Conservation (phyloP, 140 eudicot species). For the Stevia rebaudiana region DNA sequence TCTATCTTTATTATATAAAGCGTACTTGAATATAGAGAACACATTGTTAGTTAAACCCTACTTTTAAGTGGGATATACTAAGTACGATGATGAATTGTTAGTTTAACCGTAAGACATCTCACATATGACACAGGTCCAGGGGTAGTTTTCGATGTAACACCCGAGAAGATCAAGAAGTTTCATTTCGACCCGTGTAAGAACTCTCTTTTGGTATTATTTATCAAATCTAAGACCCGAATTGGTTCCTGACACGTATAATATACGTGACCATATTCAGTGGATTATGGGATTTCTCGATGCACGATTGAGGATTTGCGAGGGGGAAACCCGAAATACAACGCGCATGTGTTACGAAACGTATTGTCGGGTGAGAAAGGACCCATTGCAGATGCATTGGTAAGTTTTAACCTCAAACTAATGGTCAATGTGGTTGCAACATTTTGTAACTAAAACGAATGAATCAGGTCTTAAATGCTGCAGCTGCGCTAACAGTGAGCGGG, state of each 20-base stretch:
- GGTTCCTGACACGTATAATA: neutral
- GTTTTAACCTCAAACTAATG: conserved; percentile 14
- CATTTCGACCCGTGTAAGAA: conserved; percentile 74
- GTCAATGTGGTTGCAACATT: neutral
- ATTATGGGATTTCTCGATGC: conserved; percentile 91
- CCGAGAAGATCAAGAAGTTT: conserved; percentile 58
- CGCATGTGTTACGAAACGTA: conserved; percentile 46
- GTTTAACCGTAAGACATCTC: neutral
- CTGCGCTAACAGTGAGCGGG: conserved; percentile 78
- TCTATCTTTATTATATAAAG: conserved; percentile 2
- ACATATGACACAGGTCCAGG: conserved; percentile 50
- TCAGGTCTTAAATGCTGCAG: conserved; percentile 91
- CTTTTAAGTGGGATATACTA: too few relatives aligned
- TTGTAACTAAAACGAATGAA: neutral
- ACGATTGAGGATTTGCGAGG: conserved; percentile 62
- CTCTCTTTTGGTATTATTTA: neutral
- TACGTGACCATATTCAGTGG: conserved; percentile 42
- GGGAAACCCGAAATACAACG: conserved; percentile 66
- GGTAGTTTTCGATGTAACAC: conserved; percentile 54
- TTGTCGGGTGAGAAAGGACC: conserved; percentile 69
- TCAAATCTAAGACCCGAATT: neutral
- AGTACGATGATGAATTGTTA: too few relatives aligned
- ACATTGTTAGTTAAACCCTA: too few relatives aligned
- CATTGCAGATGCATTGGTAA: conserved; percentile 83
- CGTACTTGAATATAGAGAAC: neutral